Evolutionary conservation across 768 basidiomycete genomes (phyloP), one percentile per base, ranked within the genome.

Genomic region (Agaricus sinodeliciosus): DNA sequence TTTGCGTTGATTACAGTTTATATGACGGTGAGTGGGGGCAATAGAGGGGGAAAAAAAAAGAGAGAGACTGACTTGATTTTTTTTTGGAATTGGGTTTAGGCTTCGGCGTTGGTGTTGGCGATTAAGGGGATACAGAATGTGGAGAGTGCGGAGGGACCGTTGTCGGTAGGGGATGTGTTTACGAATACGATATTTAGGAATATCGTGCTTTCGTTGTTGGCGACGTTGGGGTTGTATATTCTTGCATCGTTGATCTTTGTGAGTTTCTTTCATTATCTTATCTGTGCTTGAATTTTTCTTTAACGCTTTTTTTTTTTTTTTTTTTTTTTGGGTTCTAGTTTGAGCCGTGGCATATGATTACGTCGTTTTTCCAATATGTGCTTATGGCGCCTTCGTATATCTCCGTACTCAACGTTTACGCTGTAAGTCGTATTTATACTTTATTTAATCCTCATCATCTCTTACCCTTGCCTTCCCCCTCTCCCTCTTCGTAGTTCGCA

Each of bases 301-400:
- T 47, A 15, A 5, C 11, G 13, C 13, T 47, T 12, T 31, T 34
- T 6, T 34, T 46, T 26, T 35, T 5, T 13, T 16, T 27, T 19
- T 5, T n/a, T 28, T 12, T 19, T 44, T 44, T 22, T 22, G 43
- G 18, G n/a, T n/a, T n/a, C n/a, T 55, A 95, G 84, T 84, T 96
- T 60, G 94, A 98, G 59, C 95, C 95, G 2, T 96, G 94, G 92
- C 96, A 99, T 66, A 90, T 99, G 92, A 76, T 99, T 62, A 97
- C 96, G 0, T 91, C 88, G 4, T 94, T 98, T 70, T 25, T 94
- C n/a, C 95, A 94, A 65, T 95, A 94, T 63, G 66, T 89, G 19
- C 77, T 96, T 56, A 82, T 97, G 75, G 90, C 93, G 0, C 95
- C 95, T 2, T 92, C 92, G 0, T 97, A 94, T 61, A 95, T 95